Conservation (phyloP, 257 asterid species). For the Solanum verrucosum region DNA sequence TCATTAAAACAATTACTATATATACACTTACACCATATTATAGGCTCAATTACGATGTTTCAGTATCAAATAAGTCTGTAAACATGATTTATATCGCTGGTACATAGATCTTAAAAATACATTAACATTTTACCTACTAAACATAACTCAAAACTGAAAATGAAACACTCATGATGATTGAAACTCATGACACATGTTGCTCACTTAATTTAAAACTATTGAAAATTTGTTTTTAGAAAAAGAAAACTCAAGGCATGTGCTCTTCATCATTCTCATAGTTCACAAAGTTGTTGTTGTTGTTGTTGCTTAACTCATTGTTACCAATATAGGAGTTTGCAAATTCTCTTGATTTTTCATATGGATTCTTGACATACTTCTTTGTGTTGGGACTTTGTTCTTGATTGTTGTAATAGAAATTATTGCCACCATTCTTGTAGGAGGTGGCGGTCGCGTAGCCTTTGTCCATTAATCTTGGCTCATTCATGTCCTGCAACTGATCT, state of each 20-base stretch:
- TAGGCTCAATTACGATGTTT: not conserved
- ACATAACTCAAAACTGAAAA: not conserved
- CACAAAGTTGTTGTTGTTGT: not conserved
- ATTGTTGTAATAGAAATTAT: not conserved
- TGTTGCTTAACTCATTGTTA: not conserved
- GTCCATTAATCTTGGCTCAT: too few species aligned
- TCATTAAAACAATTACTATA: too few species aligned
- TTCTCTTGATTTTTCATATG: not conserved
- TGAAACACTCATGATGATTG: not conserved
- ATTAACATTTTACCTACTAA: not conserved
- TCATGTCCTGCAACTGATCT: too few species aligned
- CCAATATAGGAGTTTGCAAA: not conserved
- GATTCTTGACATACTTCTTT: not conserved
- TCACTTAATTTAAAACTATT: not conserved
- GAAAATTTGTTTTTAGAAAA: not conserved
- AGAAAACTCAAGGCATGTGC: not conserved
- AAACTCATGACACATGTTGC: not conserved
- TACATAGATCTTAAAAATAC: not conserved
- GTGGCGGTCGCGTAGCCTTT: too few species aligned
- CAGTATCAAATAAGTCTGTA: not conserved
- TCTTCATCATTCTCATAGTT: not conserved
- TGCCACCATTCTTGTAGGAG: too few species aligned
- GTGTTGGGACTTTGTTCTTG: too few species aligned
- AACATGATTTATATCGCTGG: not conserved
- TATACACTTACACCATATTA: too few species aligned